phyloP scores from a whole-genome alignment of 768 basidiomycete genomes.

The Amanita fuliginea region DNA sequence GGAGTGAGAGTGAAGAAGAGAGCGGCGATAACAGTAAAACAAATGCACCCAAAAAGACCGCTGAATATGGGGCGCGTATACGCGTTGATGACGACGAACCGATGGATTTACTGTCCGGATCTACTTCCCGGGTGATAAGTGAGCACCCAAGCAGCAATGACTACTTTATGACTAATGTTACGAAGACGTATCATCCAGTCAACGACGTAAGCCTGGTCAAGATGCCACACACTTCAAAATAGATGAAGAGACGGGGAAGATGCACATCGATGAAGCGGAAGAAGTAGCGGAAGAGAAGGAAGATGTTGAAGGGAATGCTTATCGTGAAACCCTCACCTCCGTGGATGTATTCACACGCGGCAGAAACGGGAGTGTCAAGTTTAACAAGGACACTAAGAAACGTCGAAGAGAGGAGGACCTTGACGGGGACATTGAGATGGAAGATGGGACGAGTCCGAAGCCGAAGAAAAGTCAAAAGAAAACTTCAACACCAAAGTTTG shows the following conservation, averaged over 20 bases:
- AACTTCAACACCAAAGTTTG: conserved; percentile 35
- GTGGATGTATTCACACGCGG: conserved; percentile 87
- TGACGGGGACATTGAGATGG: conserved; percentile 70
- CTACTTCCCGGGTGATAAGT: conserved; percentile 62
- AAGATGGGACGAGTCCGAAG: conserved; percentile 40
- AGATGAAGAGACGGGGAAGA: conserved; percentile 72
- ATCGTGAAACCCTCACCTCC: conserved; percentile 72
- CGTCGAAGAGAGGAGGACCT: conserved; percentile 49
- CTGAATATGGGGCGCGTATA: conserved; percentile 45
- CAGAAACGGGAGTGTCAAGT: conserved; percentile 76
- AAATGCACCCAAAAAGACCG: conserved; percentile 22
- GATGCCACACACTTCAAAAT: conserved; percentile 82
- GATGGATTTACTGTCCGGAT: conserved; percentile 87
- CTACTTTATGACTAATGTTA: not conserved
- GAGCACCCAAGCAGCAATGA: conserved; percentile 17
- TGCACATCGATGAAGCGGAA: conserved; percentile 58
- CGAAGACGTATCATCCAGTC: conserved; percentile 32
- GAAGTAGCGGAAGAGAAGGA: conserved; percentile 27
- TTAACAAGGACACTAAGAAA: conserved; percentile 97
- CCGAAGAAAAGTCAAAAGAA: conserved; percentile 47
- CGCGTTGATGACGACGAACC: conserved; percentile 87
- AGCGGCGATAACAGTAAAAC: conserved; percentile 54
- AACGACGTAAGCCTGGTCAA: conserved; percentile 71
- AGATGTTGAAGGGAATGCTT: conserved; percentile 67
- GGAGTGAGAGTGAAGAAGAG: conserved; percentile 86